Conservation (phyloP, 495 filamentous ascomycete species). For the Oidiodendron maius region DNA sequence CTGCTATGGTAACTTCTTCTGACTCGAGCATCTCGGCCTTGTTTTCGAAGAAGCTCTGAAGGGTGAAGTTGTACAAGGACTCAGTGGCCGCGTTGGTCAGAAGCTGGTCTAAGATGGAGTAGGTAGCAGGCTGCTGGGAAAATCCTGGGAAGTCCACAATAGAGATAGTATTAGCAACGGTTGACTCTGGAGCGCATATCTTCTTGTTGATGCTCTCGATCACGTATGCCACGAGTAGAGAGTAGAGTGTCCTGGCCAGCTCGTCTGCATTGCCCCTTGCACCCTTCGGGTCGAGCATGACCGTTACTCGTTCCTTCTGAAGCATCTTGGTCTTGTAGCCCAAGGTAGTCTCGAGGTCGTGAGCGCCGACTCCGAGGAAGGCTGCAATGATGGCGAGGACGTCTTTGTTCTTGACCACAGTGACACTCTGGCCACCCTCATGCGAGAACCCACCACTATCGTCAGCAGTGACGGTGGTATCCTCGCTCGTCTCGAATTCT, state of each 20-base stretch:
- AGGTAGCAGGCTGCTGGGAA: constrained; percentile 72
- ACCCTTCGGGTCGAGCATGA: constrained; percentile 91
- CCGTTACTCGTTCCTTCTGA: constrained; percentile 87
- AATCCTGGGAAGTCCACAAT: constrained; percentile 97
- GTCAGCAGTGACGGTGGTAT: constrained; percentile 70
- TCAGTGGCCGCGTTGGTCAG: constrained; percentile 92
- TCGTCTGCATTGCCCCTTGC: constrained; percentile 90
- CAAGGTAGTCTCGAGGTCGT: constrained; percentile 79
- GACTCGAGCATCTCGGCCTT: constrained; percentile 87
- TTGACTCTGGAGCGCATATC: constrained; percentile 80
- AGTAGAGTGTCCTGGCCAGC: constrained; percentile 87
- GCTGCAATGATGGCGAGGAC: constrained; percentile 79
- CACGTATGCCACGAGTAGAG: constrained; percentile 88
- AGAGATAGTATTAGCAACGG: constrained; percentile 86
- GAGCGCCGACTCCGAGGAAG: constrained; percentile 76
- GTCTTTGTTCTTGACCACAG: constrained; percentile 89
- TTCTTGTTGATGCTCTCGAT: constrained; percentile 89
- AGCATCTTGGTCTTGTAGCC: constrained; percentile 95
- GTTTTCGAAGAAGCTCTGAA: constrained; percentile 92
- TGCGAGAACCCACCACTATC: constrained; percentile 96
- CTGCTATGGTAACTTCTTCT: constrained; percentile 82
- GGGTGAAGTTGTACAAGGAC: constrained; percentile 82
- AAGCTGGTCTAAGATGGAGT: constrained; percentile 83
- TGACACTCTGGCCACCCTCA: constrained; percentile 81
- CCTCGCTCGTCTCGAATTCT: constrained; percentile 76